phyloP scores from a whole-genome alignment of 768 basidiomycete genomes.

The Lactarius pseudohatsudake region DNA sequence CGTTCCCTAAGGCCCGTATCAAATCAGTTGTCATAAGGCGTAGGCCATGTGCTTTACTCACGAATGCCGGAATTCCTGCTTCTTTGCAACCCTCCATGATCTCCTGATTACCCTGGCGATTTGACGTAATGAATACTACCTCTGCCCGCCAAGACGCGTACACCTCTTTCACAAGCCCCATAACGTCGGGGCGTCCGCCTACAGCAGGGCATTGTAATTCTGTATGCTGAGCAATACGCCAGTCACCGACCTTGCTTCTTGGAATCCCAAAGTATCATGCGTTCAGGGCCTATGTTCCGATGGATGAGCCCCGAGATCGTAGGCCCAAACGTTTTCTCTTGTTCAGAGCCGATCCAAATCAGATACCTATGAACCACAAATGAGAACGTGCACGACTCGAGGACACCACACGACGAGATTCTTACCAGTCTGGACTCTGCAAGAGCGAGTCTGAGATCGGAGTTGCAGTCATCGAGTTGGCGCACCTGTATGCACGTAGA shows the following conservation, averaged over 20 bases:
- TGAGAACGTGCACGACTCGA: not conserved
- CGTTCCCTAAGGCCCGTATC: slow-evolving; percentile 42
- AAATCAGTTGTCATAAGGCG: not conserved
- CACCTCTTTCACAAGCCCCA: slow-evolving; percentile 71
- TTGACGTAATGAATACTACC: slow-evolving; percentile 85
- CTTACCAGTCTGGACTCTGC: slow-evolving; percentile 71
- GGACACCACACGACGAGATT: slow-evolving; percentile 19
- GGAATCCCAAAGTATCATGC: slow-evolving; percentile 75
- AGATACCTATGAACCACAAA: slow-evolving; percentile 54
- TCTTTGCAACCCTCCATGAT: slow-evolving; percentile 78
- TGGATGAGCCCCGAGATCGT: slow-evolving; percentile 74
- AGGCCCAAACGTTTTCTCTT: slow-evolving; percentile 82
- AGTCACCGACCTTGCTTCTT: slow-evolving; percentile 45
- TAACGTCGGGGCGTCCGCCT: slow-evolving; percentile 73
- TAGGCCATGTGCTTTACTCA: slow-evolving; percentile 20
- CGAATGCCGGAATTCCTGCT: slow-evolving; percentile 56
- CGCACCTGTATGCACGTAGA: slow-evolving; percentile 47
- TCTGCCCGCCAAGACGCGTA: slow-evolving; percentile 73
- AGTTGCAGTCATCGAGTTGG: not conserved
- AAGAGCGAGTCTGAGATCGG: slow-evolving; percentile 35
- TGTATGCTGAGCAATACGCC: not conserved
- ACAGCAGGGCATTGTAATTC: not conserved
- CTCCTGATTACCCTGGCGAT: slow-evolving; percentile 73
- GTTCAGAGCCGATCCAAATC: slow-evolving; percentile 85
- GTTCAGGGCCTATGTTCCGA: slow-evolving; percentile 69